Evolutionary conservation across 1,139 yeast genomes (phyloP).

Genomic region (Sugiyamaella japonica): DNA sequence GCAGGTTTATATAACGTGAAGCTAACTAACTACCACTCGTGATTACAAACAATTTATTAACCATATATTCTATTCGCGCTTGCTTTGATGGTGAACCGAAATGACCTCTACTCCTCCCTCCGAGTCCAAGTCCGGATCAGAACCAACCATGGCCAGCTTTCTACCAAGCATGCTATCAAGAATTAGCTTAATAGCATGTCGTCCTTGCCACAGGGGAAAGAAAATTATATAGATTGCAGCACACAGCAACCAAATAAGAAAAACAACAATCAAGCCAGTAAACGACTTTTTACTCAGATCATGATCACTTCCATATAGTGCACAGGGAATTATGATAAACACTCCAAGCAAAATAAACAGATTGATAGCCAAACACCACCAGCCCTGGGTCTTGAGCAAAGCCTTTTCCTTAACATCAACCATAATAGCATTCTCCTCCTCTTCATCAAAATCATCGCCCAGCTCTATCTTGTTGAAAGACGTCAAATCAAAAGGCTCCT

Average conservation of each 20-base stretch:
- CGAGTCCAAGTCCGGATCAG: not conserved
- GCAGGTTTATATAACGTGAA: no score
- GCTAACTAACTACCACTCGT: no score
- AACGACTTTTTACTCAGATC: conserved; percentile 22
- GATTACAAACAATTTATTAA: not conserved
- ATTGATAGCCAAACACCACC: conserved; percentile 52
- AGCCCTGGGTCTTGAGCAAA: conserved; percentile 32
- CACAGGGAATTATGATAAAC: conserved; percentile 19
- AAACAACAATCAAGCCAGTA: conserved; percentile 25
- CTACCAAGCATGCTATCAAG: not conserved
- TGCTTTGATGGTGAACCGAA: not conserved
- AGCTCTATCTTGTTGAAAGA: conserved; percentile 55
- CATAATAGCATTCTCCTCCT: conserved; percentile 22
- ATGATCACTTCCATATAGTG: conserved; percentile 23
- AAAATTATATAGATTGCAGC: conserved; percentile 20
- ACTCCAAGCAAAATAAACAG: conserved; percentile 52
- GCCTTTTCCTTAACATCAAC: conserved; percentile 17
- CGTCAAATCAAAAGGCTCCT: conserved; percentile 57
- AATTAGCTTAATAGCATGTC: conserved; percentile 1
- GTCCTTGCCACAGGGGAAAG: conserved; percentile 19
- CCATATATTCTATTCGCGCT: not conserved
- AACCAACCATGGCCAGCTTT: not conserved
- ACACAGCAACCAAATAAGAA: conserved; percentile 23
- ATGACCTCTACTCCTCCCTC: not conserved
- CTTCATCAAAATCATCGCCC: conserved; percentile 55